phyloP scores from a whole-genome alignment of 83 land plant species.

The Picea abies region DNA sequence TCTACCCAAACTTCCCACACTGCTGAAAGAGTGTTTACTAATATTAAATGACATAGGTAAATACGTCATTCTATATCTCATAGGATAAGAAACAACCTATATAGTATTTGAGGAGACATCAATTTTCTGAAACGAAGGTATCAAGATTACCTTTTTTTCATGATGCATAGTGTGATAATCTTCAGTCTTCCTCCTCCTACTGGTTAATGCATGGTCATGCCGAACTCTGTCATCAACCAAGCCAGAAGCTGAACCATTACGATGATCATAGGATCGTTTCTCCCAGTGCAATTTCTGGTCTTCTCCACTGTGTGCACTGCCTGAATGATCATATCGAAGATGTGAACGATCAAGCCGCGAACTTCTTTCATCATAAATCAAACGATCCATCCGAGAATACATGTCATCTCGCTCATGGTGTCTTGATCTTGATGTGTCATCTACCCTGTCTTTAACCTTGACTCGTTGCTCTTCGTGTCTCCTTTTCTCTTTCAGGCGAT shows the following conservation, averaged over 20 bases:
- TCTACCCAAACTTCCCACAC: background rate
- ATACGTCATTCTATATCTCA: background rate
- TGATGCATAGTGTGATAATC: background rate
- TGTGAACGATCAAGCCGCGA: conserved; percentile 48
- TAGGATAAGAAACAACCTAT: background rate
- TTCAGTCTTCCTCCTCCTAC: conserved; percentile 13
- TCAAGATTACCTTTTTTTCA: conserved; percentile 9
- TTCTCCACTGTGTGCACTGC: conserved; percentile 28
- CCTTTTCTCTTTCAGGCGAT: conserved; percentile 42
- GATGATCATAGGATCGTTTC: conserved; percentile 18
- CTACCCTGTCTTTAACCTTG: conserved; percentile 55
- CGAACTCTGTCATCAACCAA: conserved; percentile 14
- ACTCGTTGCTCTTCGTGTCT: conserved; percentile 35
- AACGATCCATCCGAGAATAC: conserved; percentile 34
- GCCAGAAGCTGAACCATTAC: conserved; percentile 6
- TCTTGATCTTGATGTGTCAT: conserved; percentile 31
- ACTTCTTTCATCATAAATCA: conserved; percentile 32
- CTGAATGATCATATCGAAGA: conserved; percentile 36
- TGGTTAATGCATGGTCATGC: background rate
- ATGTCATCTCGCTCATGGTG: conserved; percentile 48
- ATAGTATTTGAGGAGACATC: background rate
- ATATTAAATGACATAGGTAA: background rate
- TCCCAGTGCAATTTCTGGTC: conserved; percentile 37
- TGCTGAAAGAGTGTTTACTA: background rate
- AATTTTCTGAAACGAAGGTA: background rate